phyloP scores from a whole-genome alignment of 148 eudicot genomes.

The Silene latifolia region DNA sequence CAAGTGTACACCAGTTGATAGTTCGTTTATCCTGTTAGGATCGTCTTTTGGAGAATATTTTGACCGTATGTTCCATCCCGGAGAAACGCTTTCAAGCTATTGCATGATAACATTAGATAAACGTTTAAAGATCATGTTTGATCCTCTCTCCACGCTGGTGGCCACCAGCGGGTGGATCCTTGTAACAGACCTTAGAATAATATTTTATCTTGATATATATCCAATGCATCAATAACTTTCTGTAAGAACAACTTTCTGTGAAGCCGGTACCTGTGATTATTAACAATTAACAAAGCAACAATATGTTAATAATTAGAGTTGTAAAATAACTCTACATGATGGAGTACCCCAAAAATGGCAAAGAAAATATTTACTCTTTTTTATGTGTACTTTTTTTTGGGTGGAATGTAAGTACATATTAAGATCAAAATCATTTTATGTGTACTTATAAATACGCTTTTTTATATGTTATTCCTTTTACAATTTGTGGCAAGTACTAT shows the following conservation, averaged over 20 bases:
- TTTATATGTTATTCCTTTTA: not conserved
- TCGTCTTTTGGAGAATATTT: not conserved
- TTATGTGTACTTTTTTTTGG: too few relatives aligned
- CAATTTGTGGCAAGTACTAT: not conserved
- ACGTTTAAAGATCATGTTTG: not conserved
- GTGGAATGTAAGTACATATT: too few relatives aligned
- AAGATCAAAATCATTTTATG: too few relatives aligned
- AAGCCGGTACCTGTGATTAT: conserved; percentile 76
- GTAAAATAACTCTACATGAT: not conserved
- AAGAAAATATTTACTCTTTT: not conserved
- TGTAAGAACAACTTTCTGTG: conserved; percentile 67
- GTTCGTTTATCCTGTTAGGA: not conserved
- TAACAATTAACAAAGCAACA: conserved; percentile 1
- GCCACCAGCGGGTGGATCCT: not conserved
- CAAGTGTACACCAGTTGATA: not conserved
- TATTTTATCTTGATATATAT: conserved; percentile 57
- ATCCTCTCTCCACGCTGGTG: not conserved
- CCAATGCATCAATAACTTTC: conserved; percentile 80
- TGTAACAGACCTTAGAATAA: conserved; percentile 19
- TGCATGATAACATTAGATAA: not conserved
- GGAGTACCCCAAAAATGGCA: not conserved
- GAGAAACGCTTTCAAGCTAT: not conserved
- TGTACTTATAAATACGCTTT: too few relatives aligned
- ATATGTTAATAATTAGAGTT: not conserved
- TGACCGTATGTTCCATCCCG: not conserved